Evolutionary conservation across 169 alveolate genomes (phyloP), one percentile per base, ranked within the genome.

Genomic region (Plasmodium relictum): DNA sequence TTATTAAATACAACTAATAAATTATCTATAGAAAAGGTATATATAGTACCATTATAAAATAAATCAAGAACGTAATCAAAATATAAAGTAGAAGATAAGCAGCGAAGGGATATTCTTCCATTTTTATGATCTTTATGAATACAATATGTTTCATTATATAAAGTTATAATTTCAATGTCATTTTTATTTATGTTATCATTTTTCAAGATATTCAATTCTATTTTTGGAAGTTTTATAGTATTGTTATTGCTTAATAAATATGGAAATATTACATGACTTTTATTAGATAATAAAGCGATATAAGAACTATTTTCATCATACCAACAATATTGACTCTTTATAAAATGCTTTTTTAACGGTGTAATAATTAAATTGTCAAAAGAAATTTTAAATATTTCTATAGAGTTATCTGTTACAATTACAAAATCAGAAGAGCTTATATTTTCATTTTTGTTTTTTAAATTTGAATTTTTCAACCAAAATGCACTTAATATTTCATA

Each of bases 21-120:
- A 31, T 80, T 80, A 24, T 80, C 80, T 20, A 80, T 9, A 3
- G 65, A 66, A 50, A 68, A 65, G 14, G 63, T 68, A 0, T 80
- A 80, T 0, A 80, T 9, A 6, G 66, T 42, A 2, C 90, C 90
- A 42, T 68, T 80, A 58, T 26, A 66, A 52, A 80, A 80, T 26
- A 80, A 45, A 52, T 80, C 90, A 26, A 80, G 73, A 22, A 80
- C 90, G 18, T 80, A 80, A 58, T 80, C 90, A 70, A 80, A 80
- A 58, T 41, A 80, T 7, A 80, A 26, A n/a, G 83, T 66, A 3
- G 90, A 80, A 6, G 90, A 80, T 39, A 80, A 61, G 39, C 90
- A 80, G 0, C 90, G 90, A 39, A 80, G 66, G 16, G 90, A 80
- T 44, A 80, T 80, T 16, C 90, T 66, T 10, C 90, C 90, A 66